Conservation (phyloP, 768 basidiomycete species). For the Mycena indigotica region DNA sequence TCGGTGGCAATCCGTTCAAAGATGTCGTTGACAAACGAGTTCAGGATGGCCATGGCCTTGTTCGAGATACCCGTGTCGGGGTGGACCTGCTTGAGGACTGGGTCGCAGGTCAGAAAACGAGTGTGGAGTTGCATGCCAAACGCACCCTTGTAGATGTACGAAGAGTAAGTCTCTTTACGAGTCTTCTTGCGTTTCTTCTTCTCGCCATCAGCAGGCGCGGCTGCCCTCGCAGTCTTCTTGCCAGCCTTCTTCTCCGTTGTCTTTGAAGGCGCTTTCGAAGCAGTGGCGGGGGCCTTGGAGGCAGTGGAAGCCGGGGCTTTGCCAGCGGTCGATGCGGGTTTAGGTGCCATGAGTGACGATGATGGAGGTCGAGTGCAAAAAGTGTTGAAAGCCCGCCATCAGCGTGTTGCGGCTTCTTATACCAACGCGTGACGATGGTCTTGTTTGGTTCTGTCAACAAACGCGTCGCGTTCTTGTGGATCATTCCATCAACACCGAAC, state of each 20-base stretch:
- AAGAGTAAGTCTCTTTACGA: conserved; percentile 90
- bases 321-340: conserved; percentile 80
- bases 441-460: conserved; percentile 39
- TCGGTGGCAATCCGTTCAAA: conserved; percentile 91
- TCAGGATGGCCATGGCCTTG: conserved; percentile 92
- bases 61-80: conserved; percentile 99
- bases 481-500: conserved; percentile 11
- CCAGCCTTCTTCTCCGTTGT: conserved; percentile 66
- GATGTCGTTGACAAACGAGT: conserved; percentile 93
- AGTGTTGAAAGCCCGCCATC: conserved; percentile 21
- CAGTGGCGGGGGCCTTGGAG: conserved; percentile 73
- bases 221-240: conserved; percentile 72
- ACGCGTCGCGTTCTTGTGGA: conserved; percentile 31
- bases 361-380: conserved; percentile 23
- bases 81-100: conserved; percentile 96
- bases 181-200: conserved; percentile 90
- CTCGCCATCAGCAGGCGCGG: conserved; percentile 63
- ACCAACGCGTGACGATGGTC: conserved; percentile 49
- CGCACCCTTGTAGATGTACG: conserved; percentile 92
- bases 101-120: not conserved
- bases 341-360: conserved; percentile 64
- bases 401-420: conserved; percentile 33
- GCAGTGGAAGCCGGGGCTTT: conserved; percentile 72
- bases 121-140: conserved; percentile 5
- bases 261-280: conserved; percentile 76